Conservation (phyloP, 2,329 filamentous ascomycete species). For the Aspergillus nomiae region DNA sequence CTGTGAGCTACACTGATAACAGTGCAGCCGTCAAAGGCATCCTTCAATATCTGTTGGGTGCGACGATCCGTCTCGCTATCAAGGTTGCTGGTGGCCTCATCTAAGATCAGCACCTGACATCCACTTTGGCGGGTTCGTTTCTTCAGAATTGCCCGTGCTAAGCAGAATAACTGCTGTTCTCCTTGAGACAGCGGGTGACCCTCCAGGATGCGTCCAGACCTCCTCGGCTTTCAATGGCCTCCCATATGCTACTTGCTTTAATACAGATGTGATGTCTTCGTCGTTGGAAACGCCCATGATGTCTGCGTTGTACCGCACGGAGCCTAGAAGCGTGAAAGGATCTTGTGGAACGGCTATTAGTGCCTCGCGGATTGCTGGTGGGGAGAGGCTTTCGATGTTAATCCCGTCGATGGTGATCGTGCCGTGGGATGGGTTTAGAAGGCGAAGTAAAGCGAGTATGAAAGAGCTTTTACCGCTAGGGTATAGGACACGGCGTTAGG, state of each 20-base stretch:
- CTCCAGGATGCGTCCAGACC: slow-evolving; percentile 42
- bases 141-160: slow-evolving; percentile 49
- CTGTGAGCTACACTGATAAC: slow-evolving; percentile 56
- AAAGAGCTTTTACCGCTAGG: slow-evolving; percentile 13
- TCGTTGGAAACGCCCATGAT: slow-evolving; percentile 42
- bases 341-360: slow-evolving; percentile 30
- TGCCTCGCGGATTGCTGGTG: slow-evolving; percentile 15
- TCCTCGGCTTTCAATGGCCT: slow-evolving; percentile 39
- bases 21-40: slow-evolving; percentile 53
- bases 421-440: slow-evolving; percentile 28
- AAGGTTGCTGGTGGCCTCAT: slow-evolving; percentile 36
- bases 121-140: background rate
- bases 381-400: slow-evolving; percentile 18
- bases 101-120: slow-evolving; percentile 29
- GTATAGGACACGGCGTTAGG: background rate
- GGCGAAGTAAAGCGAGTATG: slow-evolving; percentile 24
- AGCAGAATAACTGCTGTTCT: slow-evolving; percentile 53
- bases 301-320: slow-evolving; percentile 53
- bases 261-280: slow-evolving; percentile 42
- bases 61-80: slow-evolving; percentile 54
- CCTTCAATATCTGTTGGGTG: slow-evolving; percentile 53
- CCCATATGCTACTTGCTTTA: slow-evolving; percentile 52
- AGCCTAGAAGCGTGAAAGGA: slow-evolving; percentile 21
- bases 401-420: slow-evolving; percentile 23
- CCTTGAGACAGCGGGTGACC: slow-evolving; percentile 47